These are phyloP conservation scores for Sergeia podlipaevii DNA, from an alignment of 208 protist genomes.

Conservation along the genomic window DNA sequence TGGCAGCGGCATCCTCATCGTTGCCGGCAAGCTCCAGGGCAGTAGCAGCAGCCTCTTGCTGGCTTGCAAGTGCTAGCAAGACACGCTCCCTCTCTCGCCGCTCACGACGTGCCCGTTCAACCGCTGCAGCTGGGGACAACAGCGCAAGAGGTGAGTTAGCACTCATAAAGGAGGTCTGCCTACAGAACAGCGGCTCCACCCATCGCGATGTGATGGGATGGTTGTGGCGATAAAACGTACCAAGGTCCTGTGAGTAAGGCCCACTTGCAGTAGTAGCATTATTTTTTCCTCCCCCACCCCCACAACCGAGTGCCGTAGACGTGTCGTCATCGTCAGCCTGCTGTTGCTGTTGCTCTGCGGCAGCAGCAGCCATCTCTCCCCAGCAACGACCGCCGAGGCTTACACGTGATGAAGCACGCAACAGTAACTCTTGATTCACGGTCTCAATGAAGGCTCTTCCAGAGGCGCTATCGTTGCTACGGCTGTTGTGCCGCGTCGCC, in stretches of 20 bases:
- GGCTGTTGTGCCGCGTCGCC: no score
- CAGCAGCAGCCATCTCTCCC: no score
- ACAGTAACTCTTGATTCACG: no score
- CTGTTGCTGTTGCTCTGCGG: no score
- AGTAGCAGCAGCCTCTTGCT: background rate
- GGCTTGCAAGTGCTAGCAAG: background rate
- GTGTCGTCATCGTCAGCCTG: conserved; percentile 5
- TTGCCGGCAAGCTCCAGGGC: background rate
- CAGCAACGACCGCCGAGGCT: background rate
- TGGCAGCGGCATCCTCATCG: background rate
- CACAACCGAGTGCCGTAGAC: conserved; percentile 22
- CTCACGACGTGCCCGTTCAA: conserved; percentile 71
- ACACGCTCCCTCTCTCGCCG: conserved; percentile 29
- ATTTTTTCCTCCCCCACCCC: conserved; percentile 29
- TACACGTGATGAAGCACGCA: conserved; percentile 2
- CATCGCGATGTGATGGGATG: conserved; percentile 41
- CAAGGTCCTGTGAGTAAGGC: no score
- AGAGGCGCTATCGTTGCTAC: no score
- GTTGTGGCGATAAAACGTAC: background rate
- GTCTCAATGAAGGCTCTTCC: no score
- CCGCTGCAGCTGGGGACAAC: conserved; percentile 43
- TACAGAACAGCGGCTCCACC: conserved; percentile 69
- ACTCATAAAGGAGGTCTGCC: conserved; percentile 50
- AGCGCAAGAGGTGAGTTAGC: conserved; percentile 52
- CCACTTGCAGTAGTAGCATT: no score